These are phyloP conservation scores for Boechera divaricarpa DNA, from an alignment of 345 rosid genomes.

Conservation along the genomic window DNA sequence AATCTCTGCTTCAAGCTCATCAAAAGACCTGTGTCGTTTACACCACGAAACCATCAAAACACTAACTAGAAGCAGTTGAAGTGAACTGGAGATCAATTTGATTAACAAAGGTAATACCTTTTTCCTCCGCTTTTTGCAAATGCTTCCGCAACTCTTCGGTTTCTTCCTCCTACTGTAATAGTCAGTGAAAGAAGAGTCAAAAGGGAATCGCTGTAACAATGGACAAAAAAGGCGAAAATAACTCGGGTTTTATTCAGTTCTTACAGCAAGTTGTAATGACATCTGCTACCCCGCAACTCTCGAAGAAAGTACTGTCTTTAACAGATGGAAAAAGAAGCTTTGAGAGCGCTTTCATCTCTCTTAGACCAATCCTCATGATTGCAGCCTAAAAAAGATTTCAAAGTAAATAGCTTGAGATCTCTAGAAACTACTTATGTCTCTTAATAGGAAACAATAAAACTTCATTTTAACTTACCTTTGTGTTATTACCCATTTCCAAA, in stretches of 20 bases:
- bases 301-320: slow-evolving; percentile 86
- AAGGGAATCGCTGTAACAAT: background rate
- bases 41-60: slow-evolving; percentile 24
- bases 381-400: slow-evolving; percentile 69
- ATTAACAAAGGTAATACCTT: slow-evolving; percentile 21
- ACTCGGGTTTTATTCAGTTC: slow-evolving; percentile 34
- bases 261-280: slow-evolving; percentile 93
- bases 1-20: slow-evolving; percentile 96
- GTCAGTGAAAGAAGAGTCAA: slow-evolving; percentile 18
- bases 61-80: background rate
- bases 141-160: slow-evolving; percentile 86
- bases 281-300: slow-evolving; percentile 97
- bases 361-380: slow-evolving; percentile 90
- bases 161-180: slow-evolving; percentile 84
- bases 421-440: background rate
- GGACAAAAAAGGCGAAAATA: slow-evolving; percentile 1
- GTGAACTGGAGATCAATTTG: background rate
- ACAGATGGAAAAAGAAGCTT: slow-evolving; percentile 85
- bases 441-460: background rate
- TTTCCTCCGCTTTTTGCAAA: background rate
- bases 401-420: background rate
- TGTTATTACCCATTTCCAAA: slow-evolving; percentile 95
- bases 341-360: slow-evolving; percentile 93
- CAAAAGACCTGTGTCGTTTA: slow-evolving; percentile 70
- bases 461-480: slow-evolving; percentile 59